phyloP scores from a whole-genome alignment of 1,284 basidiomycete genomes.

The Trichosporon inkin region DNA sequence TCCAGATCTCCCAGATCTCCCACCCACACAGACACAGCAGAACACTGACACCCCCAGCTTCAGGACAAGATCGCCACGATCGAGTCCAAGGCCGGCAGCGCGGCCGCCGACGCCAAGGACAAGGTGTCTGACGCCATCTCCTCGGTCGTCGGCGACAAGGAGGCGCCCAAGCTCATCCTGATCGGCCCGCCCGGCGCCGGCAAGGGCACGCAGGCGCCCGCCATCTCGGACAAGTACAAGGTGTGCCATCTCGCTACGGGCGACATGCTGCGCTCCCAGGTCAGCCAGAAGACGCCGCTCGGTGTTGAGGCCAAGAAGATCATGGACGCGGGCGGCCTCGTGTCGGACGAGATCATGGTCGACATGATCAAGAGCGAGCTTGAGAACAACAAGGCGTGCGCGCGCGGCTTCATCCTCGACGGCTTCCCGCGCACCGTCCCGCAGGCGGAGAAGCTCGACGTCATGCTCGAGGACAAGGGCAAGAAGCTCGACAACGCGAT shows the following conservation, averaged over 20 bases:
- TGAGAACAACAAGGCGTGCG: constrained; percentile 85
- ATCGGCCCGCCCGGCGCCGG: constrained; percentile 95
- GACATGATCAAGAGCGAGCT: constrained; percentile 96
- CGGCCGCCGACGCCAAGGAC: constrained; percentile 24
- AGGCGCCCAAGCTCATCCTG: constrained; percentile 79
- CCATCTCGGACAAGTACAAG: constrained; percentile 86
- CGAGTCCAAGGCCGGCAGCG: constrained; percentile 35
- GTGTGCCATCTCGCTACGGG: constrained; percentile 97
- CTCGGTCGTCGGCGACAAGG: constrained; percentile 52
- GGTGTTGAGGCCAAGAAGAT: constrained; percentile 94
- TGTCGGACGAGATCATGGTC: constrained; percentile 95
- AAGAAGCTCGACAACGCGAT: constrained; percentile 89
- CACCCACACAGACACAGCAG: not conserved
- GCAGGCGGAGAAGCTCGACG: constrained; percentile 95
- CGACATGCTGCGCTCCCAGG: constrained; percentile 96
- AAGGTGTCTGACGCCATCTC: constrained; percentile 16
- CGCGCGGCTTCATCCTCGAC: constrained; percentile 95
- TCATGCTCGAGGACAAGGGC: constrained; percentile 75
- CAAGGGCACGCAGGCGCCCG: constrained; percentile 96
- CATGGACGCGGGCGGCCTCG: constrained; percentile 92
- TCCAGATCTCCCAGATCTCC: no score
- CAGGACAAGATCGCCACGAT: constrained; percentile 46
- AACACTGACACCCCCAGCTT: constrained; percentile 31
- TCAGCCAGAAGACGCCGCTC: constrained; percentile 77
- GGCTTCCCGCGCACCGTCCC: constrained; percentile 97